These are phyloP conservation scores for Zymoseptoria brevis DNA, from an alignment of 2,329 filamentous ascomycete species.

Conservation along the genomic window DNA sequence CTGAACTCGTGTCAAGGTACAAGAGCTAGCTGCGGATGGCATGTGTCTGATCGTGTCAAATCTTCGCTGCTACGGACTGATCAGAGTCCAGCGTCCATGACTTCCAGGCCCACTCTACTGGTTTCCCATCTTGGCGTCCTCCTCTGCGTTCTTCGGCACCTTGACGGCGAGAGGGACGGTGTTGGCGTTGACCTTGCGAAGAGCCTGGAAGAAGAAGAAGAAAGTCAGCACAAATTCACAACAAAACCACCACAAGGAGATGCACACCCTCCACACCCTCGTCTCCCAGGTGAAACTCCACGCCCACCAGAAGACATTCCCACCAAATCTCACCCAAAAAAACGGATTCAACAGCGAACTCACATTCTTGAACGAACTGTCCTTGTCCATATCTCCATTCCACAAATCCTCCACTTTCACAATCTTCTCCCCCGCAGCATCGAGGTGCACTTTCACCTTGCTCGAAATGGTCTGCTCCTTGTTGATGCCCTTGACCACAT, in stretches of 20 bases:
- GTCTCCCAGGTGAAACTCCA: slow-evolving; percentile 36
- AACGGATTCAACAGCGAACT: slow-evolving; percentile 32
- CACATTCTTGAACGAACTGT: slow-evolving; percentile 44
- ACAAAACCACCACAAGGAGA: slow-evolving; percentile 2
- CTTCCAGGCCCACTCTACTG: slow-evolving; percentile 11
- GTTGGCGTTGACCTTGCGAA: slow-evolving; percentile 45
- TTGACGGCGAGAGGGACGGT: slow-evolving; percentile 44
- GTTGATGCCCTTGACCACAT: slow-evolving; percentile 46
- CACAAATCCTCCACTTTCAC: slow-evolving; percentile 48
- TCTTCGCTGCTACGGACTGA: not conserved
- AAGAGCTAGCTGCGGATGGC: not conserved
- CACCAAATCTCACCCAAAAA: slow-evolving; percentile 34
- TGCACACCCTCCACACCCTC: slow-evolving; percentile 34
- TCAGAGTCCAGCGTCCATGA: not conserved
- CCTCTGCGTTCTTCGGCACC: slow-evolving; percentile 47
- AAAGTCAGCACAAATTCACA: slow-evolving; percentile 24
- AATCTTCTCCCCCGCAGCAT: slow-evolving; percentile 39
- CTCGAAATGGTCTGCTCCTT: slow-evolving; percentile 45
- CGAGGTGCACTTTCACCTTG: slow-evolving; percentile 39
- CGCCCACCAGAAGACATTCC: slow-evolving; percentile 31
- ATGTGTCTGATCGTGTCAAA: not conserved
- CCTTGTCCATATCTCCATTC: slow-evolving; percentile 44
- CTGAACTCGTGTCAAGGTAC: not conserved
- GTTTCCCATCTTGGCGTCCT: slow-evolving; percentile 44
- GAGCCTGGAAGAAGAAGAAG: slow-evolving; percentile 33